A percentile compares a stretch with the other conserved stretches of the same genome.
phyloP scores from a whole-genome alignment of 1,139 yeast genomes.

The Debaryomyces psychrophilus region DNA sequence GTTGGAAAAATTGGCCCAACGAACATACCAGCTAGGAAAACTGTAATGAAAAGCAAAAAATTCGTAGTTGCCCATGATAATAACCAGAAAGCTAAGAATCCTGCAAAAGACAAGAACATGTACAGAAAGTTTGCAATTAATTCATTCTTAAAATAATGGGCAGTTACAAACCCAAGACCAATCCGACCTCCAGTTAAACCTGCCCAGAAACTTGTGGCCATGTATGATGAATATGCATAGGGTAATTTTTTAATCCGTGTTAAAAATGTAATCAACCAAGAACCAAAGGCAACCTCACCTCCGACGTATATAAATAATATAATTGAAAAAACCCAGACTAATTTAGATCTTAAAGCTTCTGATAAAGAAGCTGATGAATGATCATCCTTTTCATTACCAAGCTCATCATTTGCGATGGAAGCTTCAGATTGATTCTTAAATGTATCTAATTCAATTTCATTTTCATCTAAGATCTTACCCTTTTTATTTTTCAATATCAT shows the following conservation, averaged over 20 bases:
- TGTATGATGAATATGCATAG: constrained; percentile 54
- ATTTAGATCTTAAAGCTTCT: constrained; percentile 43
- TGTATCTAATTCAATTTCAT: constrained; percentile 17
- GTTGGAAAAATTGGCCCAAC: constrained; percentile 87
- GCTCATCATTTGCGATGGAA: constrained; percentile 14
- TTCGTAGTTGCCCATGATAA: constrained; percentile 23
- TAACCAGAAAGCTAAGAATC: constrained; percentile 36
- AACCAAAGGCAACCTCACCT: constrained; percentile 68
- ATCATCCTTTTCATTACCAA: constrained; percentile 23
- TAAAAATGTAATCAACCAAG: constrained; percentile 66
- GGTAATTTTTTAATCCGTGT: constrained; percentile 50
- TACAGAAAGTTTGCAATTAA: constrained; percentile 43
- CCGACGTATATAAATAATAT: constrained; percentile 66
- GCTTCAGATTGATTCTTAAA: constrained; percentile 16
- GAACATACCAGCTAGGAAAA: constrained; percentile 63
- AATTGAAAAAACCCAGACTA: constrained; percentile 51
- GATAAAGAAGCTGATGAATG: constrained; percentile 25
- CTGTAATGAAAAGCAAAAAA: constrained; percentile 35
- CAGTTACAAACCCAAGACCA: constrained; percentile 62
- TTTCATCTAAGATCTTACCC: constrained; percentile 10
- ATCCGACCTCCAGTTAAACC: constrained; percentile 68
- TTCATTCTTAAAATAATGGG: constrained; percentile 48
- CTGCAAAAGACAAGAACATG: constrained; percentile 32
- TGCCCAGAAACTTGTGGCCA: constrained; percentile 67
- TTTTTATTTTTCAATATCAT: constrained; percentile 19